Evolutionary conservation across 139 green algal genomes (phyloP).

Genomic region (Chloropicon primus): DNA sequence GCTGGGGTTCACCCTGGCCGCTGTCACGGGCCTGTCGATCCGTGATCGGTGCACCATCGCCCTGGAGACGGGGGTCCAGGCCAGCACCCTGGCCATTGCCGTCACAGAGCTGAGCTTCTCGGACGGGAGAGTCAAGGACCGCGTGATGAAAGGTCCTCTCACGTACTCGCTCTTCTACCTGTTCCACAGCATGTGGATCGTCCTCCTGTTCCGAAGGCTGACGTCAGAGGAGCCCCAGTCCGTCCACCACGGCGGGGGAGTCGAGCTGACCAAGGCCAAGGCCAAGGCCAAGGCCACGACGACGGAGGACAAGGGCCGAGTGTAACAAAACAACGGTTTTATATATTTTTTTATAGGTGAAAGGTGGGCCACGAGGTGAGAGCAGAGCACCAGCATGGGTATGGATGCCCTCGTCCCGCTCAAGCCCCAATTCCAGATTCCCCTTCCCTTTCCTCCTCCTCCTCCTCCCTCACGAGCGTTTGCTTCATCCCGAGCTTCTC

Average conservation of each 20-base stretch:
- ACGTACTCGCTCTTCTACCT: not conserved
- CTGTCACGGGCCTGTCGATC: not conserved
- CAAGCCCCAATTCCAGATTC: no score
- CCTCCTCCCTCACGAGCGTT: not conserved
- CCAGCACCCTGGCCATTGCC: not conserved
- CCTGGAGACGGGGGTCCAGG: not conserved
- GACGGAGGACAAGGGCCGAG: no score
- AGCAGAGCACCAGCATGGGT: no score
- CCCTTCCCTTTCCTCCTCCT: no score
- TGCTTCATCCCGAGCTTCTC: not conserved
- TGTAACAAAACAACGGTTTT: no score
- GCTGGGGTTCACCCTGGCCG: not conserved
- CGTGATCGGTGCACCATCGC: not conserved
- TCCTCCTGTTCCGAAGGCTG: not conserved
- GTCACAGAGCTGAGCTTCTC: not conserved
- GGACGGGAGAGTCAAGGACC: not conserved
- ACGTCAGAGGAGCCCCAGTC: no score
- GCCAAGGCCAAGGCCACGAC: no score
- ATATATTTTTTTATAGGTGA: no score
- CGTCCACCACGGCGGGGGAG: no score
- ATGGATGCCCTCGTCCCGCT: no score
- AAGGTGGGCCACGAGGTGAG: no score
- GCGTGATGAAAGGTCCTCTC: not conserved
- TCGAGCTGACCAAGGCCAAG: no score
- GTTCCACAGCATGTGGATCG: not conserved